Percentiles rank a stretch among this genome's conserved stretches.
Conservation (phyloP, 1,139 yeast genomes). For the Hansenula sp. region DNA sequence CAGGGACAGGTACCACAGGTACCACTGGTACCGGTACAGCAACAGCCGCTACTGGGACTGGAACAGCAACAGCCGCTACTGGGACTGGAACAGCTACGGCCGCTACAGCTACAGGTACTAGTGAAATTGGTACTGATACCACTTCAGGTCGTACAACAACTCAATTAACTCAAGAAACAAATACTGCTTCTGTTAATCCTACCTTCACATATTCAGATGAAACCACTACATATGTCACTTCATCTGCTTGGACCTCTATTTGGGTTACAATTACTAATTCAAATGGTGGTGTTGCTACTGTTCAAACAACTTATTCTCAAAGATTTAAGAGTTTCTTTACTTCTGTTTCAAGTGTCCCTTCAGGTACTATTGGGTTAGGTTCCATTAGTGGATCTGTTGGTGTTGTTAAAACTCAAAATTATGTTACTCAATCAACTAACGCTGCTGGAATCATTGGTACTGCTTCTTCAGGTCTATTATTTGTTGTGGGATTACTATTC, state of each 20-base stretch:
- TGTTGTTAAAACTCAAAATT: conserved; percentile 40
- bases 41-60: conserved; percentile 17
- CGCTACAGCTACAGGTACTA: conserved; percentile 13
- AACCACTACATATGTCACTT: conserved; percentile 24
- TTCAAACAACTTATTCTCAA: conserved; percentile 49
- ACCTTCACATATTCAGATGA: conserved; percentile 23
- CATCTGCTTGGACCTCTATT: conserved; percentile 28
- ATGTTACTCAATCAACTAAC: conserved; percentile 15
- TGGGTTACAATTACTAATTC: conserved; percentile 54
- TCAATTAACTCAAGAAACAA: conserved; percentile 5
- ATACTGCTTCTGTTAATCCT: conserved; percentile 16
- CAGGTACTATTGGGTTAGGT: conserved; percentile 61
- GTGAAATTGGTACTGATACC: conserved; percentile 11
- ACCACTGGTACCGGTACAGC: conserved; percentile 16
- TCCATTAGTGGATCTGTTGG: conserved; percentile 61
- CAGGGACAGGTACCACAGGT: conserved; percentile 14
- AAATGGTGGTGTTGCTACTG: conserved; percentile 39
- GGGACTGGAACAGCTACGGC: conserved; percentile 13
- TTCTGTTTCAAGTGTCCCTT: conserved; percentile 35
- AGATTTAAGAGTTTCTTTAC: conserved; percentile 39
- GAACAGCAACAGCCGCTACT: conserved; percentile 14
- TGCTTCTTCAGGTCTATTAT: conserved; percentile 15
- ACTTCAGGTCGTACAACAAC: conserved; percentile 15
- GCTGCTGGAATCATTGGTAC: conserved; percentile 6
- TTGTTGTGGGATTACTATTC: conserved; percentile 16